Evolutionary conservation across 345 rosid species (phyloP).

Genomic region (Triadica sebifera): DNA sequence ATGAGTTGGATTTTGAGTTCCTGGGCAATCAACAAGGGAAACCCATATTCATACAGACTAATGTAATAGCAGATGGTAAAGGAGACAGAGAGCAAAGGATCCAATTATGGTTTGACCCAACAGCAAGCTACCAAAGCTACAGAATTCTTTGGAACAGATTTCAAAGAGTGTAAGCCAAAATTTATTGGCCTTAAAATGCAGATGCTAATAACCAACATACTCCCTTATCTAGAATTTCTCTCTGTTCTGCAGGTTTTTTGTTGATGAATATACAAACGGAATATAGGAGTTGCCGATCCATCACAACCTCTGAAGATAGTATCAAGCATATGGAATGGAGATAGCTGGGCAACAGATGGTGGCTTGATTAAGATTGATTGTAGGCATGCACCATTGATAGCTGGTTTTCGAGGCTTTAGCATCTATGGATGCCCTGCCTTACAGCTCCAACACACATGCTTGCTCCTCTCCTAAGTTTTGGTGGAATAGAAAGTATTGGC

Average conservation of each 20-base stretch:
- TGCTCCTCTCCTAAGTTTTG: neutral
- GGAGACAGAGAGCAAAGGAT: conserved; percentile 23
- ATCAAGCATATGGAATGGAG: conserved; percentile 18
- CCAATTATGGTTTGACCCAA: conserved; percentile 22
- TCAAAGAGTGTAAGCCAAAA: neutral
- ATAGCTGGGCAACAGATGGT: conserved; percentile 22
- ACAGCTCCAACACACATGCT: neutral
- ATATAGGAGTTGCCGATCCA: conserved; percentile 5
- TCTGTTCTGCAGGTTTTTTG: conserved; percentile 10
- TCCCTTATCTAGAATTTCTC: neutral
- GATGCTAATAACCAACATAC: no score
- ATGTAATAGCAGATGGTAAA: conserved; percentile 10
- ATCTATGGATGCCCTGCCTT: conserved; percentile 3
- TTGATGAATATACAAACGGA: neutral
- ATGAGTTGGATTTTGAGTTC: conserved; percentile 24
- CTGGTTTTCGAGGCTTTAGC: conserved; percentile 5
- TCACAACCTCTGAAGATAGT: conserved; percentile 3
- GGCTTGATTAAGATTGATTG: conserved; percentile 11
- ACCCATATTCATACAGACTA: conserved; percentile 14
- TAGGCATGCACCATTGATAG: conserved; percentile 15
- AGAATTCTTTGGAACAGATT: conserved; percentile 12
- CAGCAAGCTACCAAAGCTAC: conserved; percentile 8
- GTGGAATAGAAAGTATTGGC: conserved; percentile 15
- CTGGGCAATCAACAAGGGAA: conserved; percentile 13
- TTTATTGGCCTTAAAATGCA: neutral